Evolutionary conservation across 2,329 filamentous ascomycete genomes (phyloP).

Genomic region (Ophiostoma himal-ulmi): DNA sequence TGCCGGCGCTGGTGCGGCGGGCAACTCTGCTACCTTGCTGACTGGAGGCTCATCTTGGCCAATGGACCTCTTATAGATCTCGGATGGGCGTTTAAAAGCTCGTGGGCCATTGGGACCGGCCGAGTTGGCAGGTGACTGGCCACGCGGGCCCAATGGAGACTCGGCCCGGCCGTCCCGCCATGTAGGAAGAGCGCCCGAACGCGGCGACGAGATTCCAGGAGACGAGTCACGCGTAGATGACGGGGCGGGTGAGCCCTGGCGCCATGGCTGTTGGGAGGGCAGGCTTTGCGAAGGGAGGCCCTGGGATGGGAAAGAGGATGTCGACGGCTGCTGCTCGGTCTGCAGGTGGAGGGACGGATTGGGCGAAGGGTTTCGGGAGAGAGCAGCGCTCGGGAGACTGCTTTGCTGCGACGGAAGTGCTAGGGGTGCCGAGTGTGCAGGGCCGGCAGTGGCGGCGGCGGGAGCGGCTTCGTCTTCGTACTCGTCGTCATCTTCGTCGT

Average conservation of each 20-base stretch:
- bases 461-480: conserved; percentile 26
- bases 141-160: conserved; percentile 36
- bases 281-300: conserved; percentile 3
- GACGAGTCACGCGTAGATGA: conserved; percentile 22
- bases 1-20: conserved; percentile 6
- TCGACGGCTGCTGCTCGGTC: conserved; percentile 18
- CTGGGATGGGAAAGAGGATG: conserved; percentile 22
- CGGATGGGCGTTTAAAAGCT: conserved; percentile 64
- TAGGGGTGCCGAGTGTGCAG: conserved; percentile 19
- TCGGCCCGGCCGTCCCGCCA: conserved; percentile 36
- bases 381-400: conserved; percentile 14
- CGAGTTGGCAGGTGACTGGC: conserved; percentile 27
- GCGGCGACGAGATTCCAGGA: conserved; percentile 13
- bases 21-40: not conserved
- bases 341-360: conserved; percentile 28
- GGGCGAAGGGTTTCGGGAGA: conserved; percentile 25
- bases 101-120: conserved; percentile 33
- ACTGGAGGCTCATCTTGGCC: not conserved
- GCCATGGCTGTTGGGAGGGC: conserved; percentile 16
- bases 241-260: conserved; percentile 21
- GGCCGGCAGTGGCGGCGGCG: not conserved
- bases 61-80: conserved; percentile 64
- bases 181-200: conserved; percentile 29
- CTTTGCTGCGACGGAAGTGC: conserved; percentile 14
- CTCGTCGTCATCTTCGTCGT: conserved; percentile 56